phyloP scores from a whole-genome alignment of 2,329 filamentous ascomycete genomes.

The Colletotrichum tanaceti region DNA sequence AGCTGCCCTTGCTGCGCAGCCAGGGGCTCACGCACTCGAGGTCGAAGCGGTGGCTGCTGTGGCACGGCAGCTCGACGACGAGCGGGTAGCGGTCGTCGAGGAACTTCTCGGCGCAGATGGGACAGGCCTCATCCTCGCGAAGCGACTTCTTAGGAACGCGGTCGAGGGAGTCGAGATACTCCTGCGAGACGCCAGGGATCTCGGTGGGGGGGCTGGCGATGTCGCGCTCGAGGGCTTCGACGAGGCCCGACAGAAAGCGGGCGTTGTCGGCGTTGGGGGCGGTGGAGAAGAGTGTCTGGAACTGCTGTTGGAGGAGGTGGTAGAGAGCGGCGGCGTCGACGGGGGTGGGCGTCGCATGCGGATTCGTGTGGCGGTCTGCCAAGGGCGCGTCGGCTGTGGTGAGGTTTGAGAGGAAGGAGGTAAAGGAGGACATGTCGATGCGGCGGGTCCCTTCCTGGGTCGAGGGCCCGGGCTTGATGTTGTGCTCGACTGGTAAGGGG shows the following conservation, averaged over 20 bases:
- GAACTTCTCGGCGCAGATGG: constrained; percentile 72
- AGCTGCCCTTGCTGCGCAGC: constrained; percentile 72
- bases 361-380: constrained; percentile 57
- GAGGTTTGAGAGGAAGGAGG: constrained; percentile 67
- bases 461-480: constrained; percentile 61
- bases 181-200: constrained; percentile 67
- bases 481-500: constrained; percentile 68
- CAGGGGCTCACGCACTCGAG: constrained; percentile 76
- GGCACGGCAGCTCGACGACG: constrained; percentile 73
- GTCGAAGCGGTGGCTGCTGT: constrained; percentile 69
- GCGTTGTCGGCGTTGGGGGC: constrained; percentile 62
- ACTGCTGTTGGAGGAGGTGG: constrained; percentile 69
- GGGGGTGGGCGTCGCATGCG: constrained; percentile 69
- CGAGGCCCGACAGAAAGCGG: constrained; percentile 62
- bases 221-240: constrained; percentile 60
- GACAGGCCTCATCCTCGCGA: constrained; percentile 64
- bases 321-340: constrained; percentile 68
- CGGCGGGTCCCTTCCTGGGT: constrained; percentile 61
- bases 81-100: constrained; percentile 72
- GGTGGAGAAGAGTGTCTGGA: constrained; percentile 61
- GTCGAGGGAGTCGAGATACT: constrained; percentile 70
- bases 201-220: constrained; percentile 64
- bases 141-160: constrained; percentile 65
- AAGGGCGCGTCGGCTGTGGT: constrained; percentile 47
- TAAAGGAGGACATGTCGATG: constrained; percentile 73